Evolutionary conservation across 805 yeast genomes (phyloP), one percentile per base, ranked within the genome.

Genomic region (Suhomyces vadensis): DNA sequence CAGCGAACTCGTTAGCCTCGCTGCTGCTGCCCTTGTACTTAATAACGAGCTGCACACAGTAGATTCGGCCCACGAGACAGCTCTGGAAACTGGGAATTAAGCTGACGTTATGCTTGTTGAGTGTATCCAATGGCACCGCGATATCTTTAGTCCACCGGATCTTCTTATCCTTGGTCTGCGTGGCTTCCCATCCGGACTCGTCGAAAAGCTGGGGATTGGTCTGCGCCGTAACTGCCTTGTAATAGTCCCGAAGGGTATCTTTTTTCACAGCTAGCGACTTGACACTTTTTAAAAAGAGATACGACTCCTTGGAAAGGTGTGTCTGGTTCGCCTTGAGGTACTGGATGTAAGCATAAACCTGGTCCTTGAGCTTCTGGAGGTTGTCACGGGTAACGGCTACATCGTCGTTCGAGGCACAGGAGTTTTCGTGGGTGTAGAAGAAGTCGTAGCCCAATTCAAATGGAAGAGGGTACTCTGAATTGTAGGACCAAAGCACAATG

Each of bases 11-110:
- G 33, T 56, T 52, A 39, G 64, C 60, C 13, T 71, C 76, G 17
- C 61, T 63, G 7, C 63, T 63, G n/a, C 61, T 55, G 3, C 74
- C 75, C 41, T 49, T 49, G 38, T 38, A 50, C 46, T 46, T 47
- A 33, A 52, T 71, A 22, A 59, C 55, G 1, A 79, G 69, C 44
- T 81, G 75, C 41, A 81, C 60, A 47, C 77, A 70, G 57, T 84
- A 83, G 13, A 75, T 59, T 55, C 89, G 70, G 3, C 83, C 75
- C n/a, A 82, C 67, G 43, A 79, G 61, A 60, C 89, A 84, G 39
- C 74, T 75, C 52, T 83, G 87, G 58, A 83, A 83, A 43, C 74
- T 74, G 1, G 89, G 89, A 13, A 80, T 58, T 43, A 84, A 57
- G 1, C 82, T 79, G 38, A 77, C 71, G 38, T 63, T 64, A 29